A percentile compares a stretch with the other conserved stretches of the same genome.
phyloP scores from a whole-genome alignment of 495 filamentous ascomycete genomes.

The Extremus antarcticus region DNA sequence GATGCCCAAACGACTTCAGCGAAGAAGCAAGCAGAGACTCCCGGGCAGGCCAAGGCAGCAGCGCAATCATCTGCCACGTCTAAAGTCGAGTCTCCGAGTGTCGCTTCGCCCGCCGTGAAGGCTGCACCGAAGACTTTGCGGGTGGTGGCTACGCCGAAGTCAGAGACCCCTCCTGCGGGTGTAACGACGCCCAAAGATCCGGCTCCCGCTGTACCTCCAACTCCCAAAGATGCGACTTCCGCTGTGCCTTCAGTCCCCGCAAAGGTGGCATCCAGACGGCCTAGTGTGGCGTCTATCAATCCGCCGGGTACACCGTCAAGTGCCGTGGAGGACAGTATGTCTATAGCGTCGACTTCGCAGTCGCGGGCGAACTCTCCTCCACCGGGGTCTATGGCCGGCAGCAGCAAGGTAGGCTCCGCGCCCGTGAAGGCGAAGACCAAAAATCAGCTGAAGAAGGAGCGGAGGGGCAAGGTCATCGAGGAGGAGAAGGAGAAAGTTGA shows the following conservation, averaged over 20 bases:
- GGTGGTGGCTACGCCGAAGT: constrained; percentile 61
- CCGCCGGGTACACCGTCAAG: constrained; percentile 68
- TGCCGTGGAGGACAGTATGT: constrained; percentile 56
- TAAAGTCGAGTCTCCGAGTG: constrained; percentile 35
- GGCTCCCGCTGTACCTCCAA: constrained; percentile 20
- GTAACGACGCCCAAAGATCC: constrained; percentile 10
- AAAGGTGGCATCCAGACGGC: constrained; percentile 44
- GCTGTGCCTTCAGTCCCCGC: constrained; percentile 14
- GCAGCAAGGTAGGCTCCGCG: constrained; percentile 57
- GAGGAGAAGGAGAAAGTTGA: constrained; percentile 41
- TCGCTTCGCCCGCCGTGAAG: constrained; percentile 18
- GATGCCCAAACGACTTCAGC: constrained; percentile 1
- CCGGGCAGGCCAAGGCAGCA: not conserved
- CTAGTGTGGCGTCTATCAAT: constrained; percentile 50
- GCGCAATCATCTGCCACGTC: constrained; percentile 38
- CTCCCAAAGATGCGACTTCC: constrained; percentile 15
- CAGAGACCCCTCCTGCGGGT: constrained; percentile 43
- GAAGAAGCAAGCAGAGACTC: not conserved
- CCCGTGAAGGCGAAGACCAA: constrained; percentile 75
- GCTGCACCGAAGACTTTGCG: constrained; percentile 48
- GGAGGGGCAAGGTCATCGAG: constrained; percentile 52
- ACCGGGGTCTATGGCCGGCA: constrained; percentile 40
- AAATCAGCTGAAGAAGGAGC: constrained; percentile 79
- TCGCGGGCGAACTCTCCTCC: constrained; percentile 78
- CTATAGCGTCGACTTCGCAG: constrained; percentile 62